A percentile compares a stretch with the other conserved stretches of the same genome.
Conservation (phyloP, 73 alveolate genomes). For the Stentor coeruleus region DNA sequence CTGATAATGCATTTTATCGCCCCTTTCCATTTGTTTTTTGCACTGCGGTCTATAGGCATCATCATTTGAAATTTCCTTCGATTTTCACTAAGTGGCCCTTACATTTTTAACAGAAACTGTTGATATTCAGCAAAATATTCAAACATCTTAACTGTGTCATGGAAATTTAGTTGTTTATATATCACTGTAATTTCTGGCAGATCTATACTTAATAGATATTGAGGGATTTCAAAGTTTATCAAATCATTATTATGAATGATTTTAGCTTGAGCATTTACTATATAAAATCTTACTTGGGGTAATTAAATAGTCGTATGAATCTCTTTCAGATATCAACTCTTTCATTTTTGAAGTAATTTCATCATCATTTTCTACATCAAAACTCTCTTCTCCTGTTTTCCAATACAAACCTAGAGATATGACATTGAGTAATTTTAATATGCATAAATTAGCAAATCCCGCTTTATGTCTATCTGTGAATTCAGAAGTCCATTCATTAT, state of each 20-base stretch:
- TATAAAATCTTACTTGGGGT: slow-evolving; percentile 14
- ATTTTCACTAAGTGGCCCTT: not conserved
- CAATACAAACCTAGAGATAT: slow-evolving; percentile 58
- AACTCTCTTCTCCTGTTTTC: slow-evolving; percentile 24
- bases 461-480: slow-evolving; percentile 71
- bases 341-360: not conserved
- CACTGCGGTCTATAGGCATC: not conserved
- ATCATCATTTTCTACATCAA: not conserved
- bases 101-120: slow-evolving; percentile 11
- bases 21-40: slow-evolving; percentile 1
- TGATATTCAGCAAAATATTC: slow-evolving; percentile 7
- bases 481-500: slow-evolving; percentile 76
- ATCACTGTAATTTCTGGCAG: slow-evolving; percentile 7
- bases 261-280: slow-evolving; percentile 14
- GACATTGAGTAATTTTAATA: slow-evolving; percentile 51
- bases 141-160: slow-evolving; percentile 9
- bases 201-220: not conserved
- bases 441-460: slow-evolving; percentile 34
- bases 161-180: not conserved
- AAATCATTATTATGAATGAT: slow-evolving; percentile 16
- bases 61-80: not conserved
- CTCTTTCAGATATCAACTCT: not conserved
- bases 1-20: slow-evolving; percentile 7
- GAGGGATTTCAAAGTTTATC: not conserved
- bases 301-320: not conserved